These are phyloP conservation scores for Paecilomyces sp. DNA, from an alignment of 2,329 filamentous ascomycete genomes.

Conservation along the genomic window DNA sequence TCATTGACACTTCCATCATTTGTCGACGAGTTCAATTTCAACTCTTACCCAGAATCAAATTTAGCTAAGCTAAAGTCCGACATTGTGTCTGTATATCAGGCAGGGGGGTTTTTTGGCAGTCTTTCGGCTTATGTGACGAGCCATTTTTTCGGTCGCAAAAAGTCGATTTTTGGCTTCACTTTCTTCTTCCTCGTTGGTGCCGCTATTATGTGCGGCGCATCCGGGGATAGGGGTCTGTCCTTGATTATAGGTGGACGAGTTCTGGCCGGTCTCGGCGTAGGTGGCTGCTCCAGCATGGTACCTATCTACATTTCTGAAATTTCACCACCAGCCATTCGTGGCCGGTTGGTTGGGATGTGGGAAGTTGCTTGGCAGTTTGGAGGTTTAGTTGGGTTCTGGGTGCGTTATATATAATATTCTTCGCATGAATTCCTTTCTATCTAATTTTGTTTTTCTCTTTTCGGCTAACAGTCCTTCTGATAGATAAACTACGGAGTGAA, in stretches of 20 bases:
- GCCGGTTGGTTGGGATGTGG: slow-evolving; percentile 52
- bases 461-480: neutral
- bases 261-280: slow-evolving; percentile 51
- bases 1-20: slow-evolving; percentile 67
- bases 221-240: slow-evolving; percentile 54
- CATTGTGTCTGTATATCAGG: slow-evolving; percentile 75
- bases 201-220: slow-evolving; percentile 64
- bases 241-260: slow-evolving; percentile 52
- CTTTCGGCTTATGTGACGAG: slow-evolving; percentile 59
- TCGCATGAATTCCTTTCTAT: neutral
- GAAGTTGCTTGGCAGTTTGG: slow-evolving; percentile 51
- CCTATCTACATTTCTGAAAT: slow-evolving; percentile 56
- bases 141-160: slow-evolving; percentile 61
- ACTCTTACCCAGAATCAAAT: slow-evolving; percentile 37
- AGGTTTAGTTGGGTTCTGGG: slow-evolving; percentile 46
- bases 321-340: slow-evolving; percentile 51
- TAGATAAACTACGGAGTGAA: slow-evolving; percentile 47
- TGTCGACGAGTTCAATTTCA: slow-evolving; percentile 59
- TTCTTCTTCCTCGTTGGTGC: slow-evolving; percentile 65
- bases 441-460: too few relatives aligned
- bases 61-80: slow-evolving; percentile 61
- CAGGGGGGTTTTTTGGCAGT: slow-evolving; percentile 76
- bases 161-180: slow-evolving; percentile 55
- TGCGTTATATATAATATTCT: slow-evolving; percentile 23
- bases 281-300: slow-evolving; percentile 49